A percentile compares a stretch with the other conserved stretches of the same genome.
phyloP scores from a whole-genome alignment of 2,329 filamentous ascomycete genomes.

The Aspergillus awamori region DNA sequence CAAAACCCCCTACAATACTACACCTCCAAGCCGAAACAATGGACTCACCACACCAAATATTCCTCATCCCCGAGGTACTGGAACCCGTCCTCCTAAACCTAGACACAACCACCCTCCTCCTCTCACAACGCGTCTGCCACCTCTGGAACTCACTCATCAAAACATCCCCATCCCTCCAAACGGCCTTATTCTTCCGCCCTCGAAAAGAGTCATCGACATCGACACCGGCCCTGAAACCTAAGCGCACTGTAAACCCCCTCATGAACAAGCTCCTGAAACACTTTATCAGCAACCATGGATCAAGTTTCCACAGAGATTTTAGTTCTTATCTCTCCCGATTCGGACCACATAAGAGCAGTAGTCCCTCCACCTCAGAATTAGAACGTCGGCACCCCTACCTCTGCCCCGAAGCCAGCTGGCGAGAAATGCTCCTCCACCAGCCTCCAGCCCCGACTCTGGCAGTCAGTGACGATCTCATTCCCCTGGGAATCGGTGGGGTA shows the following conservation, averaged over 20 bases:
- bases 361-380: constrained; percentile 45
- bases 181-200: constrained; percentile 11
- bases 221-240: not conserved
- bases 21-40: not conserved
- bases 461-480: too few species aligned
- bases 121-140: not conserved
- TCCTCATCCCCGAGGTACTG: not conserved
- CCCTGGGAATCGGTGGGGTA: too few species aligned
- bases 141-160: not conserved
- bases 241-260: constrained; percentile 43
- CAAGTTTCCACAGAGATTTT: too few species aligned
- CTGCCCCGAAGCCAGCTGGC: constrained; percentile 51
- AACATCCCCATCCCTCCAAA: not conserved
- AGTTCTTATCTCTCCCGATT: too few species aligned
- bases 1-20: not conserved
- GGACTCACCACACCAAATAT: not conserved
- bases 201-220: too few species aligned
- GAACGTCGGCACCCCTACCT: constrained; percentile 49
- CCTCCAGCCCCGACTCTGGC: not conserved
- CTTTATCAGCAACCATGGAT: constrained; percentile 37
- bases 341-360: constrained; percentile 26
- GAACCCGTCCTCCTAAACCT: constrained; percentile 1
- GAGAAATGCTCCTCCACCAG: constrained; percentile 44
- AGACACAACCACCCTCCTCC: not conserved
- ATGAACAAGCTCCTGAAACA: constrained; percentile 38